Base-by-base conservation (phyloP, 1,139 yeast genomes). In the Kluyveromyces sp. region DNA sequence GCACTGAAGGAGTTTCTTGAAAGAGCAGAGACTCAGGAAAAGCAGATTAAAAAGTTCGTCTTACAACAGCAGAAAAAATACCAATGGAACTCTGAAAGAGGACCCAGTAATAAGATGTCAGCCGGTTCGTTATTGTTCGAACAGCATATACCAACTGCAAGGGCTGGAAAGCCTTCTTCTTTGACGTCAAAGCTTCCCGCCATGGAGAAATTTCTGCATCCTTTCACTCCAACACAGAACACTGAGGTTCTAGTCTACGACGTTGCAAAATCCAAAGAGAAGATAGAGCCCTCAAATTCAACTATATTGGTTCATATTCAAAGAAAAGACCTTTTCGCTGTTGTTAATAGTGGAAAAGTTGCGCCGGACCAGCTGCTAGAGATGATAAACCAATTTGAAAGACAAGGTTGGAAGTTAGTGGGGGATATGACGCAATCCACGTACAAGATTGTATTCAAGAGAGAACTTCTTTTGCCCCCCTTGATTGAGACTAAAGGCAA, bases 311-410 rank as follows among this genome's bases (percentile, higher is more conserved):
- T 54, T 19, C 52, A 52, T 40, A 50, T 58, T 26, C 49, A 50
- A 25, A 42, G 48, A 42, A 50, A 49, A 41, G 61, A 57, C 40
- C 39, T 57, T 35, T 53, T 57, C 37, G 52, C 50, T 11, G 53
- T 58, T 15, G 50, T 58, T 13, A 57, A 58, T 40, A 48, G 53
- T 28, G 45, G 53, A 18, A 44, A 44, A 8, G 33, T 32, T 20
- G 38, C 55, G 6, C 61, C 60, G 7, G 61, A 59, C 16, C 55
- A 52, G 12, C 46, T 50, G 4, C 41, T 56, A 15, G 36, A 47
- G 4, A 26, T 47, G 15, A 48, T 59, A 1, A 49, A 52, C 25
- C 39, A 43, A 19, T 46, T 50, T n/a, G 55, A 55, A 40, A 32
- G 32, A 20, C 41, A 52, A 32, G 54, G 55, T 13, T 58, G 63